Percentiles rank a stretch among this genome's conserved stretches.
phyloP scores from a whole-genome alignment of 495 filamentous ascomycete species.

The Oidiodendron maius region DNA sequence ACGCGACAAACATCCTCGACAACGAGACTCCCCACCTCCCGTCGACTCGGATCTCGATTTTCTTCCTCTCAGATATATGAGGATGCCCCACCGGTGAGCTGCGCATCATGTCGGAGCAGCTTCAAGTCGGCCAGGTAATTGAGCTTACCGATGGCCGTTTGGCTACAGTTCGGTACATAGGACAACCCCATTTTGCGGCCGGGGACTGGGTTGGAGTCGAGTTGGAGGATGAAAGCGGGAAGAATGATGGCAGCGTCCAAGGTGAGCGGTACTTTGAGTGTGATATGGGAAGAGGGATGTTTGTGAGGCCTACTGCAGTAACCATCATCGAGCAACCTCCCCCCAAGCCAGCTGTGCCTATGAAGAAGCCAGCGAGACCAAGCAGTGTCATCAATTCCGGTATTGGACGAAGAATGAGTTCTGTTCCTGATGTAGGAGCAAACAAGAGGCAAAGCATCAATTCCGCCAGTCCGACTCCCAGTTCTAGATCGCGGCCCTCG shows the following conservation, averaged over 20 bases:
- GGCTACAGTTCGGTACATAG: slow-evolving; percentile 74
- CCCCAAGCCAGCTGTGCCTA: slow-evolving; percentile 27
- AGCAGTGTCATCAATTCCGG: slow-evolving; percentile 30
- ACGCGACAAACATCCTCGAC: too few species aligned
- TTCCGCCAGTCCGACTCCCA: slow-evolving; percentile 60
- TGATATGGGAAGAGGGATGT: slow-evolving; percentile 76
- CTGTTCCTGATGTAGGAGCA: slow-evolving; percentile 40
- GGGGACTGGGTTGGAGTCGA: slow-evolving; percentile 92
- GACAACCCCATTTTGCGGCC: slow-evolving; percentile 67
- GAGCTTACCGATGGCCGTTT: slow-evolving; percentile 69
- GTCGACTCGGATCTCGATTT: too few species aligned
- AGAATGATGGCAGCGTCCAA: slow-evolving; percentile 91
- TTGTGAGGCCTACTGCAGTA: slow-evolving; percentile 62
- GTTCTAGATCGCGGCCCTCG: slow-evolving; percentile 44
- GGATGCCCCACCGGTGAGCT: too few species aligned
- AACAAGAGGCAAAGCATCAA: slow-evolving; percentile 62
- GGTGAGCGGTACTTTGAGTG: slow-evolving; percentile 91
- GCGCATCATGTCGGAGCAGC: slow-evolving; percentile 24
- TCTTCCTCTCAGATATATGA: too few species aligned
- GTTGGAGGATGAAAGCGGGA: slow-evolving; percentile 75
- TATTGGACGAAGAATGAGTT: slow-evolving; percentile 25
- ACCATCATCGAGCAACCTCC: slow-evolving; percentile 48
- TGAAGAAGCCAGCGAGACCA: slow-evolving; percentile 26
- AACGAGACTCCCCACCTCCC: too few species aligned
- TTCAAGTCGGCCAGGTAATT: slow-evolving; percentile 53